phyloP scores from a whole-genome alignment of 768 basidiomycete genomes.

The Gelatoporia subvermispora region DNA sequence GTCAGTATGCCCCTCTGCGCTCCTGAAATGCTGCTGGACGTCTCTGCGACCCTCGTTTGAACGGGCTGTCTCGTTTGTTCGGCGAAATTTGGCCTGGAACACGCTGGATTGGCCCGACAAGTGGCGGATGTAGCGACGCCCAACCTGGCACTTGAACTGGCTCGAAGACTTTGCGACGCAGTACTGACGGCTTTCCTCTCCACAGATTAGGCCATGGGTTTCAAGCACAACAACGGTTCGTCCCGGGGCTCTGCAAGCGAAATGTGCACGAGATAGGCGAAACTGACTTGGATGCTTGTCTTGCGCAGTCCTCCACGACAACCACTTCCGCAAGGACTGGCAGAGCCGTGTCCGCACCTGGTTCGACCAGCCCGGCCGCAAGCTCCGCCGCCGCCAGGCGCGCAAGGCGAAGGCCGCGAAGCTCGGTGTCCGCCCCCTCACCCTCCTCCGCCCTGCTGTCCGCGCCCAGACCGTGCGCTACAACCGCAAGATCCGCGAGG shows the following conservation, averaged over 20 bases:
- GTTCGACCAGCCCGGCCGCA: conserved; percentile 99
- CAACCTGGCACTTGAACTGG: not conserved
- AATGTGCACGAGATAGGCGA: not conserved
- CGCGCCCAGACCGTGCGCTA: conserved; percentile 95
- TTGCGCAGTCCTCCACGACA: conserved; percentile 73
- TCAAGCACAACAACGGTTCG: conserved; percentile 75
- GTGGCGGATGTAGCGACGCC: conserved; percentile 22
- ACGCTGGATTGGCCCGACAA: conserved; percentile 20
- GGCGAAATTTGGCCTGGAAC: conserved; percentile 10
- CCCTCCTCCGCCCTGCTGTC: conserved; percentile 93
- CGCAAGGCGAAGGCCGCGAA: conserved; percentile 87
- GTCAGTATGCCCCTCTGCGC: conserved; percentile 25
- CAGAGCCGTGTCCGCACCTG: conserved; percentile 93
- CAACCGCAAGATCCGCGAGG: conserved; percentile 96
- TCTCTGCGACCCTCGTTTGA: conserved; percentile 11
- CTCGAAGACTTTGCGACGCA: conserved; percentile 6
- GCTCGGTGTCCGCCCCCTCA: conserved; percentile 88
- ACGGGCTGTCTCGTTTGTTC: conserved; percentile 7
- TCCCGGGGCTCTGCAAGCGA: conserved; percentile 6
- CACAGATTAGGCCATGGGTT: conserved; percentile 65
- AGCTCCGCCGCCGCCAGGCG: conserved; percentile 89
- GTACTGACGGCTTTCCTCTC: conserved; percentile 14
- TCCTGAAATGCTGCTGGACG: conserved; percentile 17
- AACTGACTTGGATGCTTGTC: conserved; percentile 1
- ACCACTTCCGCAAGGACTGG: conserved; percentile 99